Conservation (phyloP, 2,329 filamentous ascomycete species). For the Neofusicoccum sp. region DNA sequence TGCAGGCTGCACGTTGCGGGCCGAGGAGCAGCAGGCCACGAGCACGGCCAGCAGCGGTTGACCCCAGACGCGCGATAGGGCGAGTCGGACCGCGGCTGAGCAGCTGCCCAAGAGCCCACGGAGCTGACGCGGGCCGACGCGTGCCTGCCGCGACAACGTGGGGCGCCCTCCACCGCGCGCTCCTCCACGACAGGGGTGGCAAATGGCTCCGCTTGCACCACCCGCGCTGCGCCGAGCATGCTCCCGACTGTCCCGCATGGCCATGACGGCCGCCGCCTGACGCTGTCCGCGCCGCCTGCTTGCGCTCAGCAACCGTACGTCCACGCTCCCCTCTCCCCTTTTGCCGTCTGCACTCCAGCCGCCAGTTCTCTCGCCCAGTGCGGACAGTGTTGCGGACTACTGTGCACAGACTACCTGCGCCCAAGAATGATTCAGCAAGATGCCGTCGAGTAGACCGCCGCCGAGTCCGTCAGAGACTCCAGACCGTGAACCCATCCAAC, state of each 20-base stretch:
- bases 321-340: not conserved
- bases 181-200: not conserved
- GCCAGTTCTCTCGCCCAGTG: not conserved
- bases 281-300: not conserved
- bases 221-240: not conserved
- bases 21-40: too few species aligned
- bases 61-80: too few species aligned
- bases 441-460: not conserved
- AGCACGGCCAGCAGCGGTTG: too few species aligned
- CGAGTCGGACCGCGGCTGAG: too few species aligned
- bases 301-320: not conserved
- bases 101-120: not conserved
- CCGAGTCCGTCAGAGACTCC: constrained; percentile 21
- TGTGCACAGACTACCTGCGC: too few species aligned
- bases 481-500: constrained; percentile 23
- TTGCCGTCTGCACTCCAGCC: not conserved
- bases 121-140: not conserved
- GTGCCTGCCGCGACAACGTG: not conserved
- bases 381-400: too few species aligned
- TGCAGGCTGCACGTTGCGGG: constrained; percentile 5
- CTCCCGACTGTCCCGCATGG: not conserved
- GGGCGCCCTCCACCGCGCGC: not conserved
- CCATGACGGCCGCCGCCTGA: not conserved
- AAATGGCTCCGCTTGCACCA: not conserved
- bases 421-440: not conserved